phyloP scores from a whole-genome alignment of 1,284 basidiomycete species.

The Ustilago tritici region DNA sequence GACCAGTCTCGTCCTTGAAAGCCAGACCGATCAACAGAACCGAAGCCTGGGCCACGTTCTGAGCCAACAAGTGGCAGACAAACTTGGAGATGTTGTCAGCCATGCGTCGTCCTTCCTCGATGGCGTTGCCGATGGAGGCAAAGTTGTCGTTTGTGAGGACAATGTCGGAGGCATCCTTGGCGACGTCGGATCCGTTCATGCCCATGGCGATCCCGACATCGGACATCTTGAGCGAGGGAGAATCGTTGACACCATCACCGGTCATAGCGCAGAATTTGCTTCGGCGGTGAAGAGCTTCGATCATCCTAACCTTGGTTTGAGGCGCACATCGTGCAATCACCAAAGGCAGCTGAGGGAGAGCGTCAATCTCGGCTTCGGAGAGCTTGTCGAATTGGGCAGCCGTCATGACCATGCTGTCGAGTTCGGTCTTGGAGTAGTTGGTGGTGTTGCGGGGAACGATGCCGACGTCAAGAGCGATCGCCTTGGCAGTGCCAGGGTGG shows the following conservation, averaged over 20 bases:
- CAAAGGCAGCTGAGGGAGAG: conserved; percentile 73
- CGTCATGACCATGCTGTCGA: conserved; percentile 71
- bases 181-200: conserved; percentile 63
- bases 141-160: conserved; percentile 81
- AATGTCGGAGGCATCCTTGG: conserved; percentile 74
- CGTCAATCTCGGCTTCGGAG: conserved; percentile 76
- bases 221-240: conserved; percentile 68
- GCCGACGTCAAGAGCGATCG: conserved; percentile 71
- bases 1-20: conserved; percentile 74
- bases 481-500: conserved; percentile 70
- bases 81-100: conserved; percentile 71
- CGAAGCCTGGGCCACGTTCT: conserved; percentile 67
- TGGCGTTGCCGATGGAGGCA: conserved; percentile 77
- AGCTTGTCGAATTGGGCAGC: conserved; percentile 77
- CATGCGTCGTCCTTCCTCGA: conserved; percentile 76
- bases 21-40: conserved; percentile 76
- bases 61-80: conserved; percentile 70
- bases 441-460: conserved; percentile 72
- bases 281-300: conserved; percentile 74
- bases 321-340: conserved; percentile 76
- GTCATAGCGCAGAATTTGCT: conserved; percentile 67
- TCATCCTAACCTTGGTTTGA: conserved; percentile 73
- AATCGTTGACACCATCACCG: conserved; percentile 69
- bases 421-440: conserved; percentile 45
- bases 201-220: conserved; percentile 69